A percentile compares a stretch with the other conserved stretches of the same genome.
Evolutionary conservation across 768 basidiomycete genomes (phyloP).

Genomic region (Termitomyces sp.): DNA sequence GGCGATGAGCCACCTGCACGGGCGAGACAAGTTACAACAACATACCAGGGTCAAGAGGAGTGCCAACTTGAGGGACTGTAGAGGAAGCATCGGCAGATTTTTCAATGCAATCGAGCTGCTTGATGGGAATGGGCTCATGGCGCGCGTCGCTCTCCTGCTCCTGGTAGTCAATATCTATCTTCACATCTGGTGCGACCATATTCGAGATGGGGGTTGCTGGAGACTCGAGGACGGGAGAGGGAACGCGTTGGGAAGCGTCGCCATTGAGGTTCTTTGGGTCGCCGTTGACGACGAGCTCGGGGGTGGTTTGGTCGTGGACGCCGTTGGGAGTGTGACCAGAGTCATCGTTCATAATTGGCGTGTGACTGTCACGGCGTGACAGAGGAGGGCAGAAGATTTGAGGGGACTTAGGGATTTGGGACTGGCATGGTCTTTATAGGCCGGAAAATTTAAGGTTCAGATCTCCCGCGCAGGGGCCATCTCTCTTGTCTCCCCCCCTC

Average conservation of each 20-base stretch:
- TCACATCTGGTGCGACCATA: constrained; percentile 42
- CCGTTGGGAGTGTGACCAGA: constrained; percentile 34
- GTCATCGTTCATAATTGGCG: constrained; percentile 56
- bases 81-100: constrained; percentile 33
- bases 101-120: constrained; percentile 32
- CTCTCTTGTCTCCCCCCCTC: constrained; percentile 23
- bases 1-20: constrained; percentile 19
- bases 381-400: constrained; percentile 56
- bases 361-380: constrained; percentile 77
- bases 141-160: constrained; percentile 66
- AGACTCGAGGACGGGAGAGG: constrained; percentile 43
- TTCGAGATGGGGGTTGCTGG: constrained; percentile 58
- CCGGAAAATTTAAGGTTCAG: constrained; percentile 77
- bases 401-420: constrained; percentile 69
- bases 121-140: constrained; percentile 51
- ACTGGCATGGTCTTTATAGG: constrained; percentile 77
- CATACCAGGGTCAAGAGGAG: constrained; percentile 49
- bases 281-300: constrained; percentile 29
- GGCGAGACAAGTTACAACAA: constrained; percentile 15
- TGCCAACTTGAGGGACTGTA: constrained; percentile 36
- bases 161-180: constrained; percentile 57
- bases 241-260: constrained; percentile 23
- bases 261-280: constrained; percentile 30
- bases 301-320: constrained; percentile 27
- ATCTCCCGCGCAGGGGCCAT: constrained; percentile 76